phyloP scores from a whole-genome alignment of 208 protist species.

The Dictyostelium gargantuum region DNA sequence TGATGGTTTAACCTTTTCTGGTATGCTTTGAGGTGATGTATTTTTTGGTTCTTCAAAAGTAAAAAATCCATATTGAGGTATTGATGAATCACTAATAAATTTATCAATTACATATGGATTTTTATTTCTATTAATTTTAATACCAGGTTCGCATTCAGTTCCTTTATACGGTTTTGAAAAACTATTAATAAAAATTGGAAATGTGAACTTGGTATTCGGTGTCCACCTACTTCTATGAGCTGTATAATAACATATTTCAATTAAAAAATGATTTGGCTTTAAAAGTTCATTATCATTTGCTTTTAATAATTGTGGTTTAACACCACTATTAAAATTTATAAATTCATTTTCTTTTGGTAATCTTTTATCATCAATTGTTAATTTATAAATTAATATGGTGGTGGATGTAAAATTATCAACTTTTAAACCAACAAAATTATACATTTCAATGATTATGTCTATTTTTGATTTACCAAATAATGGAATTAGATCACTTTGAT shows the following conservation, averaged over 20 bases:
- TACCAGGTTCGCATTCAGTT: no score
- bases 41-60: no score
- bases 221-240: background rate
- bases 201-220: background rate
- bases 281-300: background rate
- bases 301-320: background rate
- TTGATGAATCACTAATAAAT: background rate
- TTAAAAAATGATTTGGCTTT: background rate
- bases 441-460: background rate
- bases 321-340: background rate
- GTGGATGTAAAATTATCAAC: background rate
- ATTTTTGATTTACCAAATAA: background rate
- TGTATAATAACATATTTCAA: background rate
- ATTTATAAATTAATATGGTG: background rate
- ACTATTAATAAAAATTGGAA: background rate
- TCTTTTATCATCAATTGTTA: background rate
- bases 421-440: background rate
- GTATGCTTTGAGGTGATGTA: background rate
- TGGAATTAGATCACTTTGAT: slow-evolving; percentile 5
- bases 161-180: background rate
- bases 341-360: background rate
- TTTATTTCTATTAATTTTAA: background rate
- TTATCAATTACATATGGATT: background rate
- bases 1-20: background rate
- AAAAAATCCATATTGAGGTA: background rate